phyloP scores from a whole-genome alignment of 1,284 basidiomycete genomes.

The Lignosus rhinocerotis region DNA sequence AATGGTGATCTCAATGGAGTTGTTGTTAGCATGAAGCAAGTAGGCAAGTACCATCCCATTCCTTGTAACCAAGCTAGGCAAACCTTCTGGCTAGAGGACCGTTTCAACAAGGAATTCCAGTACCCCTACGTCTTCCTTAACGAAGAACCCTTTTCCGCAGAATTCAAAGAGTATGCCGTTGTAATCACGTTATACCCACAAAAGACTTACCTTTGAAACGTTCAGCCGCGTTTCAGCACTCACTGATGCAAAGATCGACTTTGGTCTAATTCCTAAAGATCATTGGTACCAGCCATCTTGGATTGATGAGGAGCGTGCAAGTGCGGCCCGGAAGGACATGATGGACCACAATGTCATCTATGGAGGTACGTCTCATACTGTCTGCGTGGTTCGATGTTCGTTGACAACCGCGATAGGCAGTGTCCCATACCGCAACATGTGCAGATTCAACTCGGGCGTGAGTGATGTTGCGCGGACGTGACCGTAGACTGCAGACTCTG shows the following conservation, averaged over 20 bases:
- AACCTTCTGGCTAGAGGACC: conserved; percentile 53
- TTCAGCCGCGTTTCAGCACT: conserved; percentile 64
- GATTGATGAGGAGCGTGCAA: conserved; percentile 81
- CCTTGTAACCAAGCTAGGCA: conserved; percentile 20
- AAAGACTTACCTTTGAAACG: neutral
- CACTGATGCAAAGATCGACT: conserved; percentile 69
- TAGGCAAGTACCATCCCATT: conserved; percentile 36
- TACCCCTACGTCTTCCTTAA: conserved; percentile 91
- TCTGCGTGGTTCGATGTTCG: neutral
- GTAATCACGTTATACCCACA: neutral
- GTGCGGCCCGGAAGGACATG: conserved; percentile 75
- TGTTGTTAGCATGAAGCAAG: conserved; percentile 72
- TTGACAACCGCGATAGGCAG: conserved; percentile 42
- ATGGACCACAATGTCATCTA: conserved; percentile 84
- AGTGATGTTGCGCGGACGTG: conserved; percentile 29
- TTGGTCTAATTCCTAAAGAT: conserved; percentile 80
- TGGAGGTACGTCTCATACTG: conserved; percentile 53
- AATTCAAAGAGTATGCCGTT: conserved; percentile 66
- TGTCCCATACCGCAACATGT: conserved; percentile 87
- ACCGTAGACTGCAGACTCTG: neutral
- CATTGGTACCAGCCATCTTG: conserved; percentile 87
- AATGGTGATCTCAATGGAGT: conserved; percentile 80
- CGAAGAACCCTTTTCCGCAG: conserved; percentile 75
- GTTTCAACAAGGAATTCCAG: conserved; percentile 82
- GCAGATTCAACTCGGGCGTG: conserved; percentile 92